These are phyloP conservation scores for Malus sieversii DNA, from an alignment of 306 rosid species.

Conservation along the genomic window DNA sequence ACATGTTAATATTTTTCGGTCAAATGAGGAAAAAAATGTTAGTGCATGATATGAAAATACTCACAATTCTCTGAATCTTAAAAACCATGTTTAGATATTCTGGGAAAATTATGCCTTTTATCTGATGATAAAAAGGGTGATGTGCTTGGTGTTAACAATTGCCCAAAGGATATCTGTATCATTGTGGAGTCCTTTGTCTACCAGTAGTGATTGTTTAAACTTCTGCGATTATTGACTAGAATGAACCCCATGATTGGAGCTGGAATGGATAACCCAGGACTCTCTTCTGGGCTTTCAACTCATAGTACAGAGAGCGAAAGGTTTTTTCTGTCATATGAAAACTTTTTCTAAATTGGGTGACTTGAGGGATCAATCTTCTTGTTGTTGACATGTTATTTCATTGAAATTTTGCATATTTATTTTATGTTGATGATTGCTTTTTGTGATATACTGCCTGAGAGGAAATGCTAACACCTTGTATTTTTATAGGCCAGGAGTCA, in stretches of 20 bases:
- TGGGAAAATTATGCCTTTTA: not conserved
- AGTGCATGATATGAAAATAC: not conserved
- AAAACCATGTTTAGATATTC: not conserved
- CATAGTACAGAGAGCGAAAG: not conserved
- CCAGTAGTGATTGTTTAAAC: not conserved
- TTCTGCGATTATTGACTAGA: not conserved
- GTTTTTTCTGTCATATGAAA: not conserved
- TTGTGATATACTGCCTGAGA: constrained; percentile 7
- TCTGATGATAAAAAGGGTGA: not conserved
- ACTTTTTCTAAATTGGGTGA: not conserved
- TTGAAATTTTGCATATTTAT: not conserved
- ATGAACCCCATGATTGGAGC: not conserved
- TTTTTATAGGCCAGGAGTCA: constrained; percentile 59
- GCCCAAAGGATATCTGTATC: not conserved
- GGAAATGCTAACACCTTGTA: constrained; percentile 16
- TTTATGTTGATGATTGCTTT: not conserved
- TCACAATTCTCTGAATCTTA: not conserved
- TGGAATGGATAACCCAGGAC: not conserved
- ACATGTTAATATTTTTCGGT: not conserved
- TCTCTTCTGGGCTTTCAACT: not conserved
- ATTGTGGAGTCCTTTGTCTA: not conserved
- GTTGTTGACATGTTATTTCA: not conserved
- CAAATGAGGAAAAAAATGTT: not conserved
- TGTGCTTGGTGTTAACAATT: not conserved
- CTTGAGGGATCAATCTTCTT: not conserved